A percentile compares a stretch with the other conserved stretches of the same genome.
phyloP scores from a whole-genome alignment of 495 filamentous ascomycete species.

The Penicillium canariense region DNA sequence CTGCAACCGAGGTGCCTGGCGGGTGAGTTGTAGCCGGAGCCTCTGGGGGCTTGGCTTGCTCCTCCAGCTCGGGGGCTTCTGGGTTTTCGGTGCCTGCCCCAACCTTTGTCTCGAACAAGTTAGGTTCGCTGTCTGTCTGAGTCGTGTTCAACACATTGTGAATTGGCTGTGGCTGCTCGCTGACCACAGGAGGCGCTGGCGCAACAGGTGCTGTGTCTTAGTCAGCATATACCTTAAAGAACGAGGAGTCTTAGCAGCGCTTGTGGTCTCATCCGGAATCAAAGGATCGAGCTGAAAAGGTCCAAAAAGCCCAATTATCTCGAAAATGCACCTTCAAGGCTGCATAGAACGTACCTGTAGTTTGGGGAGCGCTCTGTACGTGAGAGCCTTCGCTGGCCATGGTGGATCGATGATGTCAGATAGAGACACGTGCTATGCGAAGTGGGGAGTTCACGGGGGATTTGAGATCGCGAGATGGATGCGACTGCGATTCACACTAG shows the following conservation, averaged over 20 bases:
- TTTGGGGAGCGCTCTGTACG: constrained; percentile 10
- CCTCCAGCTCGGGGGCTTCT: constrained; percentile 8
- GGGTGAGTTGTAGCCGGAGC: constrained; percentile 1
- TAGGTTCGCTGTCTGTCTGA: constrained; percentile 17
- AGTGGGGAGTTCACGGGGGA: background rate
- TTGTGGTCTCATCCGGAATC: background rate
- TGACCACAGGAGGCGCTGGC: constrained; percentile 2
- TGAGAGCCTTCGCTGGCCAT: constrained; percentile 29
- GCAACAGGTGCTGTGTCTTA: constrained; percentile 11
- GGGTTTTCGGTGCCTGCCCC: constrained; percentile 8
- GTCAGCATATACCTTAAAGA: constrained; percentile 19
- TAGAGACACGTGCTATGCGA: constrained; percentile 4
- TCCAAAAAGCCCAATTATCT: constrained; percentile 1
- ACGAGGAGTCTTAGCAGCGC: background rate
- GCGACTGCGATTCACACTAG: constrained; percentile 15
- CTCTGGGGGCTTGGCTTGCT: constrained; percentile 3
- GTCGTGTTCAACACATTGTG: constrained; percentile 16
- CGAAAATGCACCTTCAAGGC: background rate
- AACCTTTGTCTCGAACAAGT: constrained; percentile 9
- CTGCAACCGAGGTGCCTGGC: constrained; percentile 8
- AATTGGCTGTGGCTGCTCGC: constrained; percentile 17
- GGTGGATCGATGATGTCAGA: constrained; percentile 29
- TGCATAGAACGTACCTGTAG: constrained; percentile 23
- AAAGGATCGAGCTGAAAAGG: background rate
- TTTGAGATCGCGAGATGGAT: constrained; percentile 14